phyloP scores from a whole-genome alignment of 129 eudicot species.

The Solidago caesia region DNA sequence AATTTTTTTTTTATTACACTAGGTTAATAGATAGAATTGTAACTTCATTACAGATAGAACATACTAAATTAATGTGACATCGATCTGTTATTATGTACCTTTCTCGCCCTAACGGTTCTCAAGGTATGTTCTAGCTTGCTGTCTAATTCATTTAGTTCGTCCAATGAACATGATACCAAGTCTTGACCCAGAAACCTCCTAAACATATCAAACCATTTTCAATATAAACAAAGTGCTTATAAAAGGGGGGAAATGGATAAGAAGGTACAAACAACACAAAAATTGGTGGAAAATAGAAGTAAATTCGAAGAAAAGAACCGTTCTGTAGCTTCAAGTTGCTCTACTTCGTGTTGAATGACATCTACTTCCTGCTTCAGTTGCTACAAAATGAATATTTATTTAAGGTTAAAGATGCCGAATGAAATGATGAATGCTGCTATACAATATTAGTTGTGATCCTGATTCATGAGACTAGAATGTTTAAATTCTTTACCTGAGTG shows the following conservation, averaged over 20 bases:
- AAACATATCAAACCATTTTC: background rate
- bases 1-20: background rate
- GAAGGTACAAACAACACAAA: background rate
- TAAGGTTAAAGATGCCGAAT: background rate
- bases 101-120: slow-evolving; percentile 47
- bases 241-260: too few relatives aligned
- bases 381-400: slow-evolving; percentile 29
- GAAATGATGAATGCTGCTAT: background rate
- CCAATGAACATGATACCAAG: slow-evolving; percentile 42
- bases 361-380: slow-evolving; percentile 47
- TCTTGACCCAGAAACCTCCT: slow-evolving; percentile 63
- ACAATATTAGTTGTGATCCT: background rate
- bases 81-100: slow-evolving; percentile 26
- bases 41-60: background rate
- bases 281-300: slow-evolving; percentile 1
- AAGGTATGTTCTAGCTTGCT: slow-evolving; percentile 48
- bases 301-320: slow-evolving; percentile 33
- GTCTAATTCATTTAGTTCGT: slow-evolving; percentile 46
- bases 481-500: slow-evolving; percentile 34
- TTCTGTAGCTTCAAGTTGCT: slow-evolving; percentile 52
- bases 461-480: background rate
- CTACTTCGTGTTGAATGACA: slow-evolving; percentile 39
- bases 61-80: background rate
- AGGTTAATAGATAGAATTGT: background rate
- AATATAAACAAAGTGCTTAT: background rate